Evolutionary conservation across 2,329 filamentous ascomycete genomes (phyloP).

Genomic region (Fusarium algeriense): DNA sequence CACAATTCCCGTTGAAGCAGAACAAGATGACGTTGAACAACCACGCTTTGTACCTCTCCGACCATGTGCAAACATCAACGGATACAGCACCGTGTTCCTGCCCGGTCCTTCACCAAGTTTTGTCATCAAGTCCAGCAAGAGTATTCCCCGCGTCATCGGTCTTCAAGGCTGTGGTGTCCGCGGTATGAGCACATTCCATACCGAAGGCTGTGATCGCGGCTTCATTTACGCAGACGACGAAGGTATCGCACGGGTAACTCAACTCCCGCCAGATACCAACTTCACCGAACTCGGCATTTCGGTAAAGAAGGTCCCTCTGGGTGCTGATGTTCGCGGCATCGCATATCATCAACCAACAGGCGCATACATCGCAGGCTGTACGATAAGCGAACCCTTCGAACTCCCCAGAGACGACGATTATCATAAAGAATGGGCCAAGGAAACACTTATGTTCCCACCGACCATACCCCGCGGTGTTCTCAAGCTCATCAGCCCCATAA

Average conservation of each 20-base stretch:
- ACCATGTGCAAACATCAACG: slow-evolving; percentile 73
- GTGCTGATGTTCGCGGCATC: slow-evolving; percentile 77
- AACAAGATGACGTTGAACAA: slow-evolving; percentile 64
- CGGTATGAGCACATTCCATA: slow-evolving; percentile 81
- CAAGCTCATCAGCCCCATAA: slow-evolving; percentile 82
- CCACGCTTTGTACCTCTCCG: slow-evolving; percentile 66
- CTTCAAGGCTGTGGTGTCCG: slow-evolving; percentile 77
- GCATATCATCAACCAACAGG: slow-evolving; percentile 81
- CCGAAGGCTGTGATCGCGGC: slow-evolving; percentile 79
- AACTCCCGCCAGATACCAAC: slow-evolving; percentile 74
- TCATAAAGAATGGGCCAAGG: slow-evolving; percentile 82
- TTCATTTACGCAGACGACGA: slow-evolving; percentile 85
- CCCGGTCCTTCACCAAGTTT: slow-evolving; percentile 85
- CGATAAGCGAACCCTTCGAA: slow-evolving; percentile 77
- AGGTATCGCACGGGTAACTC: slow-evolving; percentile 79
- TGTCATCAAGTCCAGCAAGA: slow-evolving; percentile 84
- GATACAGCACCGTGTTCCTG: slow-evolving; percentile 85
- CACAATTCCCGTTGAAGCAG: slow-evolving; percentile 62
- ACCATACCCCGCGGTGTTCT: slow-evolving; percentile 77
- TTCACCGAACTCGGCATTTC: slow-evolving; percentile 82
- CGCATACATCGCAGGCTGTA: slow-evolving; percentile 82
- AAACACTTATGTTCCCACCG: slow-evolving; percentile 74
- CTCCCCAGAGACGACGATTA: slow-evolving; percentile 88
- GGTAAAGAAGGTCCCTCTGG: slow-evolving; percentile 77
- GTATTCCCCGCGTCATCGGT: slow-evolving; percentile 78